A percentile compares a stretch with the other conserved stretches of the same genome.
Conservation (phyloP, 352 stramenopile genomes). For the Globisporangium irregulare region DNA sequence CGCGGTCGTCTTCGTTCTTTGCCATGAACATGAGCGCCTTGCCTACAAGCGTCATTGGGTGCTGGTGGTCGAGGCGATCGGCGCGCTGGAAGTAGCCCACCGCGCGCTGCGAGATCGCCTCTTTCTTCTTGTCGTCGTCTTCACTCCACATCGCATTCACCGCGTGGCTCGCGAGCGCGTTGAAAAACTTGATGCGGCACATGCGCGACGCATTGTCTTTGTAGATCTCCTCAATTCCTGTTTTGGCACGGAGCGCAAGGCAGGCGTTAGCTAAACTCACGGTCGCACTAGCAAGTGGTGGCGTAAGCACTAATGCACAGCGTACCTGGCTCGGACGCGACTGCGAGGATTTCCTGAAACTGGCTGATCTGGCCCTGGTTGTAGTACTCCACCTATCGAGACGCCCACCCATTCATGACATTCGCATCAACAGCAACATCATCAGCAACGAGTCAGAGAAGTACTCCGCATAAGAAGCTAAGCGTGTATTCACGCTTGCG, state of each 20-base stretch:
- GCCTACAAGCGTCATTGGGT: conserved; percentile 87
- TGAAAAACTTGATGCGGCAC: conserved; percentile 89
- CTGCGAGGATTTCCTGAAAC: conserved; percentile 85
- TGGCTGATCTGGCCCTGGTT: conserved; percentile 76
- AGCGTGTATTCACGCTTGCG: background rate
- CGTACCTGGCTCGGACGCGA: conserved; percentile 70
- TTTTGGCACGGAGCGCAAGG: background rate
- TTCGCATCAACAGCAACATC: background rate
- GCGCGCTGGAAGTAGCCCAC: conserved; percentile 86
- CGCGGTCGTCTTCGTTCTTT: conserved; percentile 89
- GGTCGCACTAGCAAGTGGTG: background rate
- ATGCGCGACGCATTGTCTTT: conserved; percentile 81
- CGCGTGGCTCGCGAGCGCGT: conserved; percentile 78
- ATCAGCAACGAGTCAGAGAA: background rate
- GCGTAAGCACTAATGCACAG: background rate
- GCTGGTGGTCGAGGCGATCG: conserved; percentile 87
- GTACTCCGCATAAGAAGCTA: background rate
- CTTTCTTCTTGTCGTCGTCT: conserved; percentile 85
- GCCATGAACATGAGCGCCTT: conserved; percentile 93
- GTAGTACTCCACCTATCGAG: conserved; percentile 84
- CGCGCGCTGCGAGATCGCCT: conserved; percentile 74
- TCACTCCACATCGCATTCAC: conserved; percentile 90
- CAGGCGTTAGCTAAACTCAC: background rate
- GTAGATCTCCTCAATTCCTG: conserved; percentile 86
- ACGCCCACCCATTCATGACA: conserved; percentile 4